Evolutionary conservation across 2,329 filamentous ascomycete species (phyloP), one percentile per base, ranked within the genome.

Genomic region (Neurospora sp.): DNA sequence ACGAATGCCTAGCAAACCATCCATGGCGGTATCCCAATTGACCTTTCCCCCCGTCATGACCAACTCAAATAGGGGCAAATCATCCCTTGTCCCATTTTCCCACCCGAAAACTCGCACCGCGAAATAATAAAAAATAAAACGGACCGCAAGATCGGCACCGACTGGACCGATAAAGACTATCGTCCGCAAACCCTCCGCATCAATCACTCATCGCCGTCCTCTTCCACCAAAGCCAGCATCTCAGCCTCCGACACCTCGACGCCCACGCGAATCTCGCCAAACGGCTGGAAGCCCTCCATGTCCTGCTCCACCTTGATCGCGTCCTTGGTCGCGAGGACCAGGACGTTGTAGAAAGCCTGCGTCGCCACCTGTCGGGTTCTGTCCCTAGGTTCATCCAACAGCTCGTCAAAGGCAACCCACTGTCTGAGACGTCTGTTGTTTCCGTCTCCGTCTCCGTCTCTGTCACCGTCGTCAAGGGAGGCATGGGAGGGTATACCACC

Each of bases 311-410:
- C 87, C 19, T 80, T 77, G 66, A 95, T 80, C 69, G 86, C 78
- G 1, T 85, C 85, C 79, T 89, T 92, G 2, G 88, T 93, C 6
- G 87, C 89, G 62, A 96, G 84, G 11, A 86, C 84, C 15, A 96
- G 84, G 2, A 92, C 84, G 77, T 96, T 91, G 80, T 91, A 87
- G 77, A 93, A 90, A 0, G 89, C 92, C 78, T 93, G 91, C 2
- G 91, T 89, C 9, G 90, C 91, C 13, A 93, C 88, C 38, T 87
- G 81, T 42, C 82, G 84, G 38, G 86, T 87, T 58, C 82, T 80
- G 66, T 82, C 79, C 10, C 76, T 76, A 0, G 88, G 85, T n/a
- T 87, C 83, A 62, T 62, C 52, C 66, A 96, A 87, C 10, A 97
- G 80, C 67, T 88, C 82, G 66, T 90, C 87, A 76, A 97, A 96